phyloP scores from a whole-genome alignment of 768 basidiomycete genomes.

The Leccinum subgranulosum region DNA sequence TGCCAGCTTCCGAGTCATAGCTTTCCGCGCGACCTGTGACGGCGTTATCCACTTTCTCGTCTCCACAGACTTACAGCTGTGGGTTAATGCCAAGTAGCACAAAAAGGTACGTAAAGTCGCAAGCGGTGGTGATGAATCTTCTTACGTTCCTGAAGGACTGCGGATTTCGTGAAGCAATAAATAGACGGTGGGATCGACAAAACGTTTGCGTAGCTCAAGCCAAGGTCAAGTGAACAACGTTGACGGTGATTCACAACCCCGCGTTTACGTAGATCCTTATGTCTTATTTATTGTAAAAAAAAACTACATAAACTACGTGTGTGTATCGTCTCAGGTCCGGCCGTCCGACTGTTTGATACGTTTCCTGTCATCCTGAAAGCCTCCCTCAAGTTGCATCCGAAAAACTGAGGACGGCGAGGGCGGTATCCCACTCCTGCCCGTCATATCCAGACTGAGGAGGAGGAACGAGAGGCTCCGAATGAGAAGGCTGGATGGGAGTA shows the following conservation, averaged over 20 bases:
- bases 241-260: neutral
- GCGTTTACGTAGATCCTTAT: neutral
- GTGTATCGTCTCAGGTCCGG: constrained; percentile 8
- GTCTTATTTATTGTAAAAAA: neutral
- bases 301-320: neutral
- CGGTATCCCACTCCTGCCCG: constrained; percentile 31
- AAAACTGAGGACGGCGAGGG: constrained; percentile 23
- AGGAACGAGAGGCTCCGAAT: constrained; percentile 10
- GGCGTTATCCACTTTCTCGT: too few relatives aligned
- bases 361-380: neutral
- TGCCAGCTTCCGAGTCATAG: too few relatives aligned
- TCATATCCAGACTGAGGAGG: constrained; percentile 5
- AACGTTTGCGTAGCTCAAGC: too few relatives aligned
- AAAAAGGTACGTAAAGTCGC: too few relatives aligned
- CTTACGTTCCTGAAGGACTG: too few relatives aligned
- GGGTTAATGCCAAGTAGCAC: too few relatives aligned
- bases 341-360: neutral
- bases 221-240: too few relatives aligned
- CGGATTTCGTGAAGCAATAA: too few relatives aligned
- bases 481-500: constrained; percentile 15
- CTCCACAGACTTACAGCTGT: too few relatives aligned
- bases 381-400: constrained; percentile 7
- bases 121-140: too few relatives aligned
- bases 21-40: too few relatives aligned
- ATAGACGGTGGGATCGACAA: too few relatives aligned